phyloP scores from a whole-genome alignment of 2,329 filamentous ascomycete species.

The Colletotrichum filicis region DNA sequence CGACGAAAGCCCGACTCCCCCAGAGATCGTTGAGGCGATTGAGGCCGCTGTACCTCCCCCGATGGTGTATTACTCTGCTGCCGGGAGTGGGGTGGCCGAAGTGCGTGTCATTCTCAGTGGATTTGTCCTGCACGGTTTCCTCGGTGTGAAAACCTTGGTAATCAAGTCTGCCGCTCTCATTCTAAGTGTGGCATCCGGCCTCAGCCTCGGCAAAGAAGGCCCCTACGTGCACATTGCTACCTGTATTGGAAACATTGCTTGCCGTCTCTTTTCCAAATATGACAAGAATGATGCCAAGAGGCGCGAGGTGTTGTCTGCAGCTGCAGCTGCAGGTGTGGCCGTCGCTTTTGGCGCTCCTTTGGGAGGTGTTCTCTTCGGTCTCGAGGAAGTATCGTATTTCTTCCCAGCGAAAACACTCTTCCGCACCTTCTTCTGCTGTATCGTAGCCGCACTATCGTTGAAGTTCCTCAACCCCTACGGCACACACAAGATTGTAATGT shows the following conservation, averaged over 20 bases:
- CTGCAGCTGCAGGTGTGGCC: slow-evolving; percentile 89
- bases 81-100: slow-evolving; percentile 95
- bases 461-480: slow-evolving; percentile 98
- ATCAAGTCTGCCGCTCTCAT: slow-evolving; percentile 87
- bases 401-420: slow-evolving; percentile 98
- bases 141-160: slow-evolving; percentile 86
- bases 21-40: slow-evolving; percentile 49
- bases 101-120: slow-evolving; percentile 98
- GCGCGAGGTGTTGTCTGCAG: slow-evolving; percentile 92
- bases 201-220: slow-evolving; percentile 93
- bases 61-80: slow-evolving; percentile 95
- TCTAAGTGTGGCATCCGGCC: slow-evolving; percentile 89
- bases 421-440: slow-evolving; percentile 98
- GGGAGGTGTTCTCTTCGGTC: slow-evolving; percentile 89
- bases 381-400: slow-evolving; percentile 97
- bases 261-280: slow-evolving; percentile 94
- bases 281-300: slow-evolving; percentile 94
- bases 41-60: slow-evolving; percentile 61
- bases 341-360: slow-evolving; percentile 92
- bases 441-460: slow-evolving; percentile 87
- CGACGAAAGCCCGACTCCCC: slow-evolving; percentile 58
- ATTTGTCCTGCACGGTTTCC: slow-evolving; percentile 95
- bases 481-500: slow-evolving; percentile 95
- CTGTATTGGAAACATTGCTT: slow-evolving; percentile 94
- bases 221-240: slow-evolving; percentile 98